Evolutionary conservation across 1,284 basidiomycete species (phyloP).

Genomic region (Porogramme epimiltina): DNA sequence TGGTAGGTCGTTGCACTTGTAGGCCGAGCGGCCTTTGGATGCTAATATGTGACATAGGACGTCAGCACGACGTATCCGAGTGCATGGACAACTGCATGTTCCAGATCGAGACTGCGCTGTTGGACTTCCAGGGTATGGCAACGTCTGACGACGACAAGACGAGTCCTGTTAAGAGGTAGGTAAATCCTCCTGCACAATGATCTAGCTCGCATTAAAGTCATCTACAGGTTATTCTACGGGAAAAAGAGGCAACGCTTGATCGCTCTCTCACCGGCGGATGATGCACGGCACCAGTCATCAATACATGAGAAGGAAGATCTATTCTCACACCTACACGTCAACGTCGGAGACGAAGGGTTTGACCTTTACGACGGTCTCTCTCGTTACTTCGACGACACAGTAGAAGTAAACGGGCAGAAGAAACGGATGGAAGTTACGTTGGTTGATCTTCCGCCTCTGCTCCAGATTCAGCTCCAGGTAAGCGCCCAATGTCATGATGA

Average conservation of each 20-base stretch:
- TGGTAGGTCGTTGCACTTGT: slow-evolving; percentile 46
- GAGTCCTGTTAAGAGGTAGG: slow-evolving; percentile 81
- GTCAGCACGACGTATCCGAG: slow-evolving; percentile 97
- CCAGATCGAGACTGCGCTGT: slow-evolving; percentile 92
- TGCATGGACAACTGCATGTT: slow-evolving; percentile 99
- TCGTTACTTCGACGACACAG: slow-evolving; percentile 88
- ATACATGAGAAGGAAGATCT: slow-evolving; percentile 87
- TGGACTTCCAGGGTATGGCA: slow-evolving; percentile 71
- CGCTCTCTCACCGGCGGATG: slow-evolving; percentile 39
- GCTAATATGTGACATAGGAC: slow-evolving; percentile 49
- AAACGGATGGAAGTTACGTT: slow-evolving; percentile 88
- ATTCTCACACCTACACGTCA: slow-evolving; percentile 93
- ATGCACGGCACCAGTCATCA: slow-evolving; percentile 52
- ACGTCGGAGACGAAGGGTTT: slow-evolving; percentile 84
- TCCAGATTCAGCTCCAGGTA: slow-evolving; percentile 96
- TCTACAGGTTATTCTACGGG: slow-evolving; percentile 81
- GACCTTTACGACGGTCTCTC: slow-evolving; percentile 95
- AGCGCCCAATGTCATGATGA: slow-evolving; percentile 19
- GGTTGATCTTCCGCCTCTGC: slow-evolving; percentile 83
- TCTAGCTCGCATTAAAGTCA: not conserved
- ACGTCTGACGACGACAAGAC: slow-evolving; percentile 55
- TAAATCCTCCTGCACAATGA: not conserved
- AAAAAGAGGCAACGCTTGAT: slow-evolving; percentile 78
- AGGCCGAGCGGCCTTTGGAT: not conserved
- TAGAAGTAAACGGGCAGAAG: slow-evolving; percentile 87